phyloP scores from a whole-genome alignment of 768 basidiomycete genomes.

The Cyclocybe cylindracea region DNA sequence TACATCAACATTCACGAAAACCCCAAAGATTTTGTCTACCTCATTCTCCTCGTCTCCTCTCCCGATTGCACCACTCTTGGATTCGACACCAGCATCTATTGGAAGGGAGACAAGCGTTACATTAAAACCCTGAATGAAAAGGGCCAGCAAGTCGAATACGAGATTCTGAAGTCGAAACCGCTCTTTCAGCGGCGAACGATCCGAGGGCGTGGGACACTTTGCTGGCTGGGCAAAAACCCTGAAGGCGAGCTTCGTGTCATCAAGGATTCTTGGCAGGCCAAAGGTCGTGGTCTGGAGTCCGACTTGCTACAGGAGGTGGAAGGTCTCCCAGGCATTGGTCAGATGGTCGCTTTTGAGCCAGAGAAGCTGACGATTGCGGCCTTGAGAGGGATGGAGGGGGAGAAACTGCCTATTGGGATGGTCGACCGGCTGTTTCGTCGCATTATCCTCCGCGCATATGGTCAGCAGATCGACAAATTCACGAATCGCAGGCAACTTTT shows the following conservation, averaged over 20 bases:
- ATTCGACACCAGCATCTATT: conserved; percentile 21
- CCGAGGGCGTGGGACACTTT: conserved; percentile 20
- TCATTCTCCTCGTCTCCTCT: conserved; percentile 19
- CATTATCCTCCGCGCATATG: conserved; percentile 13
- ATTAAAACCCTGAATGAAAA: background rate
- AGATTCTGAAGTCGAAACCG: background rate
- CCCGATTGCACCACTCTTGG: conserved; percentile 16
- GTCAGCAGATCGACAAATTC: conserved; percentile 11
- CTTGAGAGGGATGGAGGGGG: background rate
- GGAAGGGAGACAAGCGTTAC: conserved; percentile 5
- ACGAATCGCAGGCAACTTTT: conserved; percentile 8
- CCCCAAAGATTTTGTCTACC: conserved; percentile 14
- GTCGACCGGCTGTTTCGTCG: conserved; percentile 11
- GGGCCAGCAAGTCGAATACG: background rate
- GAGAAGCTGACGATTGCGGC: background rate
- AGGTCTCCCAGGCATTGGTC: conserved; percentile 15
- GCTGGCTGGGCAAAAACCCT: conserved; percentile 16
- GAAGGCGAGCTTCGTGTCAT: conserved; percentile 5
- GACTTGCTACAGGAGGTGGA: conserved; percentile 8
- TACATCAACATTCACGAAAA: conserved; percentile 17
- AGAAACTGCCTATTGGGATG: background rate
- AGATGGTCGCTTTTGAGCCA: conserved; percentile 12
- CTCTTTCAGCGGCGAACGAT: conserved; percentile 14
- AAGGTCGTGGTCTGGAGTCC: conserved; percentile 4
- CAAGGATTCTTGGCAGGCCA: conserved; percentile 24